These are phyloP conservation scores for Leptodontidium sp. DNA, from an alignment of 2,329 filamentous ascomycete genomes.

Conservation along the genomic window DNA sequence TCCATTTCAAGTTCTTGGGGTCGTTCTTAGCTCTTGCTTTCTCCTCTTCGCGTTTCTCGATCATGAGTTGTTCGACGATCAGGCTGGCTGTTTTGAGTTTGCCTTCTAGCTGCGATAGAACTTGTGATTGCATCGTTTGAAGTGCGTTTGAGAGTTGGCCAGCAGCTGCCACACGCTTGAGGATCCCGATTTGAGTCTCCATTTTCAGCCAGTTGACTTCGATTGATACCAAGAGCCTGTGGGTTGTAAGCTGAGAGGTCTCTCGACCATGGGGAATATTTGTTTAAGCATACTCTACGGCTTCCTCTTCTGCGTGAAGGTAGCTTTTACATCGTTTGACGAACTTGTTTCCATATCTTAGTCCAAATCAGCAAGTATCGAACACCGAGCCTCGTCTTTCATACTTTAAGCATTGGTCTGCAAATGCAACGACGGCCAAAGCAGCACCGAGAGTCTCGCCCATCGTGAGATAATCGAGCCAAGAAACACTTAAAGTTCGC, in stretches of 20 bases:
- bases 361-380: not conserved
- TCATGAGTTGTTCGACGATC: conserved; percentile 31
- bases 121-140: conserved; percentile 30
- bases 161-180: conserved; percentile 28
- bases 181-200: conserved; percentile 33
- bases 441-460: conserved; percentile 19
- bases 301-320: conserved; percentile 31
- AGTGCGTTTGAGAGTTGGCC: conserved; percentile 20
- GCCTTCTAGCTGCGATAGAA: conserved; percentile 36
- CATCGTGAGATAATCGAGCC: not conserved
- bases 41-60: conserved; percentile 15
- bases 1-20: conserved; percentile 8
- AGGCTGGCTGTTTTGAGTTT: conserved; percentile 36
- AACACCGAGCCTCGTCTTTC: not conserved
- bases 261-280: not conserved
- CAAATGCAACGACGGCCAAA: conserved; percentile 28
- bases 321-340: conserved; percentile 32
- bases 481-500: too few relatives aligned
- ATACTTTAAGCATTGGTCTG: conserved; percentile 34
- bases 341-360: conserved; percentile 36
- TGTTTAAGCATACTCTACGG: conserved; percentile 14
- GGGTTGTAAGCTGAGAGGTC: not conserved
- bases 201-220: conserved; percentile 38
- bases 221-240: conserved; percentile 28
- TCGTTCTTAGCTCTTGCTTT: conserved; percentile 18